Percentiles rank a stretch among this genome's conserved stretches.
These are phyloP conservation scores for Sporopachydermia cereana DNA, from an alignment of 1,139 yeast species.

Conservation along the genomic window DNA sequence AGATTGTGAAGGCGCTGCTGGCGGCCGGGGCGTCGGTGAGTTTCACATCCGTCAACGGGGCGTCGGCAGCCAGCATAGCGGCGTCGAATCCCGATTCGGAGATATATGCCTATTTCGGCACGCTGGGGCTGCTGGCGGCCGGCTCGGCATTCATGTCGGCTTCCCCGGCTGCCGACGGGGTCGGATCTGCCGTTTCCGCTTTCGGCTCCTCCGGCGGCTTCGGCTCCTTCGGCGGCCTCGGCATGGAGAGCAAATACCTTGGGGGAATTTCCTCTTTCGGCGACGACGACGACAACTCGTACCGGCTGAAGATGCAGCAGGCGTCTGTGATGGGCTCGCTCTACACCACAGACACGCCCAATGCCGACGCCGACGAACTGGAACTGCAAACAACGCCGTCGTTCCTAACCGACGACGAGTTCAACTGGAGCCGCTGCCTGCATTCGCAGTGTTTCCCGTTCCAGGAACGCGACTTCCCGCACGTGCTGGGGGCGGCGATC, in stretches of 20 bases:
- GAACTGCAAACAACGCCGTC: constrained; percentile 8
- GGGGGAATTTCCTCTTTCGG: constrained; percentile 20
- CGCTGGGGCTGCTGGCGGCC: constrained; percentile 1
- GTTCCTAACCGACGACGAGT: constrained; percentile 16
- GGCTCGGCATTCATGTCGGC: constrained; percentile 8
- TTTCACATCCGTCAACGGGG: constrained; percentile 23
- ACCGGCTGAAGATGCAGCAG: constrained; percentile 20
- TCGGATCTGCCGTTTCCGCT: background rate
- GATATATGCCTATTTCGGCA: constrained; percentile 12
- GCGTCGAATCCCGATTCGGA: constrained; percentile 18
- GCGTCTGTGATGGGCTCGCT: constrained; percentile 16
- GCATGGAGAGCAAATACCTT: constrained; percentile 16
- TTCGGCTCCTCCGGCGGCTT: background rate
- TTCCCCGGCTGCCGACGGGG: background rate
- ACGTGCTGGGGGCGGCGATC: constrained; percentile 26
- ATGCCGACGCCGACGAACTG: background rate
- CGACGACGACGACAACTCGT: constrained; percentile 14
- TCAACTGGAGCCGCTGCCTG: constrained; percentile 28
- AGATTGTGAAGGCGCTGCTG: constrained; percentile 24
- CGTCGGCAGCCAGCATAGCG: constrained; percentile 27
- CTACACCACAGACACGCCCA: constrained; percentile 2
- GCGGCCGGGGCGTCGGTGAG: constrained; percentile 25
- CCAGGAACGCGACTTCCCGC: constrained; percentile 25
- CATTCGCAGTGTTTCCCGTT: constrained; percentile 31
- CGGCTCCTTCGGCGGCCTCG: background rate